Evolutionary conservation across 257 asterid genomes (phyloP).

Genomic region (Galeopsis tetrahit): DNA sequence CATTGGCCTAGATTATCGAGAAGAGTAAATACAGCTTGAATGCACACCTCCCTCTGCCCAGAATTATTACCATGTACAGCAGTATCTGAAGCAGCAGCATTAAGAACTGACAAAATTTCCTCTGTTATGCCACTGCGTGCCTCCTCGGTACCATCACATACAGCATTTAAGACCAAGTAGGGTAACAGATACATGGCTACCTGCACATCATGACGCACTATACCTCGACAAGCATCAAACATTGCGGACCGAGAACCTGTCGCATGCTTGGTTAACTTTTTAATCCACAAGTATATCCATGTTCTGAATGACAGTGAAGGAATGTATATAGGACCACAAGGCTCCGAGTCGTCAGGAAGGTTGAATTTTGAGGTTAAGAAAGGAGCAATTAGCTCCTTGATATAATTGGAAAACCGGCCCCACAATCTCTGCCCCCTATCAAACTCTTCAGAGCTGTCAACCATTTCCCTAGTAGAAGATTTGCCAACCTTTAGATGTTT

Average conservation of each 20-base stretch:
- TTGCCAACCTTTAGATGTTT: conserved; percentile 44
- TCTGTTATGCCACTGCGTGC: conserved; percentile 83
- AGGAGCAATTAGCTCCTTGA: conserved; percentile 98
- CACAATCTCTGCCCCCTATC: conserved; percentile 89
- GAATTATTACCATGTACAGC: conserved; percentile 58
- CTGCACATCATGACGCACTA: conserved; percentile 97
- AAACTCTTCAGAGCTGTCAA: conserved; percentile 46
- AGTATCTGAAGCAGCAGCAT: conserved; percentile 75
- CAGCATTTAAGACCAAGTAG: conserved; percentile 85
- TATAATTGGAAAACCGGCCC: conserved; percentile 92
- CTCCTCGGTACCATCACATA: conserved; percentile 90
- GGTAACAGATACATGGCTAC: conserved; percentile 95
- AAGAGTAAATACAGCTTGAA: conserved; percentile 92
- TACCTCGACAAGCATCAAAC: conserved; percentile 95
- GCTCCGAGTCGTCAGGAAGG: conserved; percentile 70
- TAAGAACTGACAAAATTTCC: conserved; percentile 88
- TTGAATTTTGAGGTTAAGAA: conserved; percentile 90
- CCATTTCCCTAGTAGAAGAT: conserved; percentile 41
- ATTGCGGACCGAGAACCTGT: conserved; percentile 83
- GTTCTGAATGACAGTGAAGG: conserved; percentile 90
- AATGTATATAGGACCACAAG: conserved; percentile 81
- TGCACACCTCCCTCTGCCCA: conserved; percentile 93
- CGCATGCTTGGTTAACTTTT: conserved; percentile 82
- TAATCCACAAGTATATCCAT: conserved; percentile 88
- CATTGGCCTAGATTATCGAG: conserved; percentile 99